Evolutionary conservation across 768 basidiomycete species (phyloP).

Genomic region (Myochromella boudieri): DNA sequence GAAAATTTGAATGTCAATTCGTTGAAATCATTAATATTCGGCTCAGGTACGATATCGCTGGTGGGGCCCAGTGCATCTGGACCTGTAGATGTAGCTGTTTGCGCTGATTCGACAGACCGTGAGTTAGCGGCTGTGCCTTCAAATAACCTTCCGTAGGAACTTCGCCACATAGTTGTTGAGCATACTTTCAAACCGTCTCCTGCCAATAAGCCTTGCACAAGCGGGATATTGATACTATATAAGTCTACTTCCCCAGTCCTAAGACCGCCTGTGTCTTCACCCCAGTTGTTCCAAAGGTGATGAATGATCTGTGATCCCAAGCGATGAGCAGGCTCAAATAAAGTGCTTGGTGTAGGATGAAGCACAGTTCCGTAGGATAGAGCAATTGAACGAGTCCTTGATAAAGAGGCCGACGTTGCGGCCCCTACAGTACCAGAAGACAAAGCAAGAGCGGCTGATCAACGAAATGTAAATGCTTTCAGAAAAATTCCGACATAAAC

Average conservation of each 20-base stretch:
- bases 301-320: conserved; percentile 67
- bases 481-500: conserved; percentile 1
- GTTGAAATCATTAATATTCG: conserved; percentile 19
- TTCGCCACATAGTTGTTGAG: conserved; percentile 88
- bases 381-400: conserved; percentile 75
- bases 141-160: conserved; percentile 82
- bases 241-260: conserved; percentile 71
- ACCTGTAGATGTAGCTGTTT: conserved; percentile 35
- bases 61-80: conserved; percentile 36
- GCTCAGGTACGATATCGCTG: background rate
- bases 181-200: conserved; percentile 63
- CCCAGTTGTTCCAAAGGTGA: conserved; percentile 86
- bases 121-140: conserved; percentile 36
- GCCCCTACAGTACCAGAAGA: conserved; percentile 94
- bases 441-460: conserved; percentile 76
- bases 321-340: conserved; percentile 70
- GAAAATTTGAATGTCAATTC: conserved; percentile 71
- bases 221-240: conserved; percentile 86
- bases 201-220: conserved; percentile 63
- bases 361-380: conserved; percentile 83
- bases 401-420: conserved; percentile 77
- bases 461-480: conserved; percentile 11
- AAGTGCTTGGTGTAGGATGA: conserved; percentile 60
- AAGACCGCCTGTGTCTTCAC: conserved; percentile 57
- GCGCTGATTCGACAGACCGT: conserved; percentile 15